phyloP scores from a whole-genome alignment of 371 early-diverging fungal species.

The Mortierella sp. region DNA sequence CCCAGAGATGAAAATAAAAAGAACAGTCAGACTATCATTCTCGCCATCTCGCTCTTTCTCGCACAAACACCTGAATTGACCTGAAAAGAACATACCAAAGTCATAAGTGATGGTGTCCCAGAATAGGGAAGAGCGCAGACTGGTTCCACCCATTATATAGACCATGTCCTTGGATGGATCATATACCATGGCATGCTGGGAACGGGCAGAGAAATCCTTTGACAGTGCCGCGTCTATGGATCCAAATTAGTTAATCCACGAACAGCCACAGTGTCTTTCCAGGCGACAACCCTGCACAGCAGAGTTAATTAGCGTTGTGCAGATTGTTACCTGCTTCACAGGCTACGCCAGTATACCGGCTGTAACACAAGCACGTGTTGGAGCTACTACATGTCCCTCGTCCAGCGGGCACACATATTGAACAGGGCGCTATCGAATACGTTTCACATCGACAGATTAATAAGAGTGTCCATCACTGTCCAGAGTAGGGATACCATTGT shows the following conservation, averaged over 20 bases:
- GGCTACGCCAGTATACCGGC: constrained; percentile 24
- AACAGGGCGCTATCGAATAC: constrained; percentile 38
- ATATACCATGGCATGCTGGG: constrained; percentile 52
- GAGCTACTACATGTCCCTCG: constrained; percentile 43
- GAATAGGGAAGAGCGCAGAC: constrained; percentile 8
- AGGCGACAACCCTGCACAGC: background rate
- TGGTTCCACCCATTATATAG: constrained; percentile 50
- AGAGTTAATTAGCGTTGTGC: background rate
- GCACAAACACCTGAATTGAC: background rate
- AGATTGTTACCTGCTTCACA: constrained; percentile 42
- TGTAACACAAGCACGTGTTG: constrained; percentile 32
- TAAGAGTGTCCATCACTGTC: too few species aligned
- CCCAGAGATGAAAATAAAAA: background rate
- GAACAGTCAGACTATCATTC: too few species aligned
- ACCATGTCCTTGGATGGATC: constrained; percentile 44
- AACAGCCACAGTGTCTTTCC: background rate
- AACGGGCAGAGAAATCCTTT: constrained; percentile 47
- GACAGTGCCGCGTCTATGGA: constrained; percentile 33
- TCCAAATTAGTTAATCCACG: background rate
- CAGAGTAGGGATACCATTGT: too few species aligned
- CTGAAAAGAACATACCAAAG: too few species aligned
- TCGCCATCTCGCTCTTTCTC: too few species aligned
- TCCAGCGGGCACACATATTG: constrained; percentile 25
- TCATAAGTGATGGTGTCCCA: constrained; percentile 40
- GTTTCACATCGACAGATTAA: too few species aligned